A percentile compares a stretch with the other conserved stretches of the same genome.
These are phyloP conservation scores for Coniferiporia weirii DNA, from an alignment of 1,284 basidiomycete species.

Conservation along the genomic window DNA sequence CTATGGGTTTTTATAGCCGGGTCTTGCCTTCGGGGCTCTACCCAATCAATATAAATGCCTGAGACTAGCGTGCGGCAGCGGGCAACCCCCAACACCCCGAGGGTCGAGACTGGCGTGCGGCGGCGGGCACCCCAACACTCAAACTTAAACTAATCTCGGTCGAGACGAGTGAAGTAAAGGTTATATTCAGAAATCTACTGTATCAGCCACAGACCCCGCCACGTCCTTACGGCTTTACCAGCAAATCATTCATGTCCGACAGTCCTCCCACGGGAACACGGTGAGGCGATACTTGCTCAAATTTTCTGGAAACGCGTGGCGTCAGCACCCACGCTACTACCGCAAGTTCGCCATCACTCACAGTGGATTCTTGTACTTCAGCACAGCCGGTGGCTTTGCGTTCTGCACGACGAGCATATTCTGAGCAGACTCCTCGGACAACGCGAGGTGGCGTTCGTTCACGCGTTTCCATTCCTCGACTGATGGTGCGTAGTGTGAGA, in stretches of 20 bases:
- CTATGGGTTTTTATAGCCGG: not conserved
- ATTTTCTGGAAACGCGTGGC: slow-evolving; percentile 30
- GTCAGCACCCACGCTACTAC: not conserved
- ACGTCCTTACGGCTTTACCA: slow-evolving; percentile 34
- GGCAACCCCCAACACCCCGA: no score
- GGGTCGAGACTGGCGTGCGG: no score
- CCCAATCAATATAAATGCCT: no score
- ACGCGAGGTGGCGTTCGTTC: slow-evolving; percentile 51
- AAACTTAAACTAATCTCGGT: no score
- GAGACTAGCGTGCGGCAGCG: no score
- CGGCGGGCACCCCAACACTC: no score
- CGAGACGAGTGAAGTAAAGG: no score
- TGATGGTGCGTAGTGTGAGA: slow-evolving; percentile 47
- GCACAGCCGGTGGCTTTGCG: slow-evolving; percentile 48
- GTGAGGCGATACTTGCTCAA: slow-evolving; percentile 49
- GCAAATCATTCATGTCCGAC: slow-evolving; percentile 39
- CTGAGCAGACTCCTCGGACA: slow-evolving; percentile 42
- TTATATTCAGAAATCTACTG: no score
- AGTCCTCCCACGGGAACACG: slow-evolving; percentile 42
- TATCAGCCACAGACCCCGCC: no score
- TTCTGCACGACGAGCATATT: slow-evolving; percentile 40
- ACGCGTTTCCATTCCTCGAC: slow-evolving; percentile 45
- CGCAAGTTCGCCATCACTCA: slow-evolving; percentile 34
- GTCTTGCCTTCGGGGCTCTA: no score
- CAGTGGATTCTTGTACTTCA: slow-evolving; percentile 65